These are phyloP conservation scores for Lactifluus hygrophoroides DNA, from an alignment of 768 basidiomycete genomes.

Conservation along the genomic window DNA sequence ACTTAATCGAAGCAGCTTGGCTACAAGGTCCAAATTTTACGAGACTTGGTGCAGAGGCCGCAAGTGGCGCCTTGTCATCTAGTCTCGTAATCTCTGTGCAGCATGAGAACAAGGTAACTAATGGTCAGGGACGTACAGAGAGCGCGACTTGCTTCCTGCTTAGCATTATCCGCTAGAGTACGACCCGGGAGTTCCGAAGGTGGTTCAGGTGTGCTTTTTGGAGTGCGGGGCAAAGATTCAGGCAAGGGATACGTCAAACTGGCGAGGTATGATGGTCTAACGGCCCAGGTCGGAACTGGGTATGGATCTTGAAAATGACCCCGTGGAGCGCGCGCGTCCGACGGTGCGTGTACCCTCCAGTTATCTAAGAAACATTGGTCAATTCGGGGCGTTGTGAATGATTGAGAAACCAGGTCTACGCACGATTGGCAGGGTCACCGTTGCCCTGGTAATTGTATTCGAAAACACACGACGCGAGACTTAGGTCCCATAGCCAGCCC, in stretches of 20 bases:
- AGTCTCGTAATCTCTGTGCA: background rate
- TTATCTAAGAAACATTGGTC: background rate
- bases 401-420: background rate
- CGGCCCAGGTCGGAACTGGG: conserved; percentile 13
- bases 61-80: background rate
- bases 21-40: background rate
- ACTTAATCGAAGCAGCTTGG: background rate
- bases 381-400: background rate
- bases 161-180: background rate
- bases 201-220: conserved; percentile 1
- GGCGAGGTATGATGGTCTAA: background rate
- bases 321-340: background rate
- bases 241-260: background rate
- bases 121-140: background rate
- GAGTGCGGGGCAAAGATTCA: conserved; percentile 2
- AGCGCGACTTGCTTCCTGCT: background rate
- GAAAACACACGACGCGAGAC: conserved; percentile 4
- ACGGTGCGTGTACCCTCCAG: conserved; percentile 9
- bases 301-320: conserved; percentile 9
- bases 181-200: background rate
- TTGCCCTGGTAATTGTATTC: conserved; percentile 8
- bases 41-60: background rate
- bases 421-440: conserved; percentile 16
- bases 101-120: background rate
- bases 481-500: background rate